Evolutionary conservation across 163 green algal genomes (phyloP).

Genomic region (Volvox carteri): DNA sequence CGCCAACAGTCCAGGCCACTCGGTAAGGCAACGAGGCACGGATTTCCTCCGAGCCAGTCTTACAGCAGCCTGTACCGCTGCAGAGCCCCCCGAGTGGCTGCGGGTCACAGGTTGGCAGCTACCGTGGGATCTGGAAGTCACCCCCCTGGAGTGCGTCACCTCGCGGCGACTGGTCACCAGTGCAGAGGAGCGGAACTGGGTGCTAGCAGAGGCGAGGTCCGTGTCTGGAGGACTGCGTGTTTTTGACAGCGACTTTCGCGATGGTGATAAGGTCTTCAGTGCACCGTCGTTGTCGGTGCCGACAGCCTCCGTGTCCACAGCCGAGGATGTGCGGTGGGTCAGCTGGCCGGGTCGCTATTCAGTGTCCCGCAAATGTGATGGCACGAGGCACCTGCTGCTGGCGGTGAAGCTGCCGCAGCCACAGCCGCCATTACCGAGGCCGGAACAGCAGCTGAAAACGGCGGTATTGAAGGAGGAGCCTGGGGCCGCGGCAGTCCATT

Average conservation of each 20-base stretch:
- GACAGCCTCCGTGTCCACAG: not conserved
- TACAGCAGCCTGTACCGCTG: too few species aligned
- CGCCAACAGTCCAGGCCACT: not conserved
- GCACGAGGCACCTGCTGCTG: constrained; percentile 47
- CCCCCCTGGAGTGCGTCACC: constrained; percentile 37
- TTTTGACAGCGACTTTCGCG: too few species aligned
- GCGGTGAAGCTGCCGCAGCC: not conserved
- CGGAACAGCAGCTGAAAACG: not conserved
- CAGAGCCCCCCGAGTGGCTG: constrained; percentile 15
- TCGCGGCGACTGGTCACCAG: constrained; percentile 45
- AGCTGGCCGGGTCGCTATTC: constrained; percentile 55
- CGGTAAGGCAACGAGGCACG: not conserved
- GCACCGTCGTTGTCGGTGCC: not conserved
- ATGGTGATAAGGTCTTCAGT: not conserved
- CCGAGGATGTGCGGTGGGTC: constrained; percentile 30
- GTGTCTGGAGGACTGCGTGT: constrained; percentile 10
- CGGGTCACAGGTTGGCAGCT: not conserved
- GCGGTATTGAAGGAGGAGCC: too few species aligned
- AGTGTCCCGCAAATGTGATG: constrained; percentile 53
- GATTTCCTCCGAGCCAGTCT: not conserved
- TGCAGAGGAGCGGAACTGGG: not conserved
- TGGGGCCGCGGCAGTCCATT: too few species aligned
- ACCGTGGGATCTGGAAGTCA: not conserved
- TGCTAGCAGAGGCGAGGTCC: constrained; percentile 10
- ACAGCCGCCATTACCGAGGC: too few species aligned